These are phyloP conservation scores for Alnus rubra DNA, from an alignment of 306 rosid species.

Conservation along the genomic window DNA sequence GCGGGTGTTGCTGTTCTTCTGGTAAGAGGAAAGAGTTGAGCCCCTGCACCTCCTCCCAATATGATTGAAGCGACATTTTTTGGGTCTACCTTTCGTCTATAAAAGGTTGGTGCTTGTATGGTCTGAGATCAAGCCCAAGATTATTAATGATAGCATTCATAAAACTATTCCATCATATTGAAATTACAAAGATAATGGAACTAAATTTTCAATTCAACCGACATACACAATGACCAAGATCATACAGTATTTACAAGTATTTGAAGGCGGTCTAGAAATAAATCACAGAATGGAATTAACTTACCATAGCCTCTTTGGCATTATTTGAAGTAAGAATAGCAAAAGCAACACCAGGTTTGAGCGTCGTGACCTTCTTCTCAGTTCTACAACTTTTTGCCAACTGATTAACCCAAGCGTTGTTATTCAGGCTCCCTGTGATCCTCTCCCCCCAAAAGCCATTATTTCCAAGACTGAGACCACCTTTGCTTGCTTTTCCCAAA, in stretches of 20 bases:
- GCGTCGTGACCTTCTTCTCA: slow-evolving; percentile 45
- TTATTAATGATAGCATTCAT: slow-evolving; percentile 14
- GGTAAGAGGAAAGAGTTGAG: slow-evolving; percentile 86
- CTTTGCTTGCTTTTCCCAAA: slow-evolving; percentile 36
- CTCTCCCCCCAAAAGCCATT: slow-evolving; percentile 61
- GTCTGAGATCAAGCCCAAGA: slow-evolving; percentile 47
- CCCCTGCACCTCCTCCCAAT: slow-evolving; percentile 82
- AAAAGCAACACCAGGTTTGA: slow-evolving; percentile 49
- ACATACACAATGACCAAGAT: not conserved
- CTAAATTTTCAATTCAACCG: not conserved
- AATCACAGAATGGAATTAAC: slow-evolving; percentile 27
- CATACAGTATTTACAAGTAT: not conserved
- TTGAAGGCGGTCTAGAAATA: slow-evolving; percentile 2
- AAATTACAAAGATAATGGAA: slow-evolving; percentile 9
- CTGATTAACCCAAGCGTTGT: slow-evolving; percentile 40
- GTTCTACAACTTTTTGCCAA: slow-evolving; percentile 36
- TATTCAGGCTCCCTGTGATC: slow-evolving; percentile 47
- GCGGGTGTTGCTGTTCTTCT: slow-evolving; percentile 81
- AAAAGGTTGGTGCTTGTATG: slow-evolving; percentile 54
- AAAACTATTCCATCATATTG: slow-evolving; percentile 12
- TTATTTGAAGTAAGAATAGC: slow-evolving; percentile 62
- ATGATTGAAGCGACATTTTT: slow-evolving; percentile 81
- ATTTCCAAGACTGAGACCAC: slow-evolving; percentile 37
- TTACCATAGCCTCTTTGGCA: slow-evolving; percentile 58
- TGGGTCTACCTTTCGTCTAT: slow-evolving; percentile 60